A percentile compares a stretch with the other conserved stretches of the same genome.
Evolutionary conservation across 768 basidiomycete genomes (phyloP).

Genomic region (Leccinellum rugosiceps): DNA sequence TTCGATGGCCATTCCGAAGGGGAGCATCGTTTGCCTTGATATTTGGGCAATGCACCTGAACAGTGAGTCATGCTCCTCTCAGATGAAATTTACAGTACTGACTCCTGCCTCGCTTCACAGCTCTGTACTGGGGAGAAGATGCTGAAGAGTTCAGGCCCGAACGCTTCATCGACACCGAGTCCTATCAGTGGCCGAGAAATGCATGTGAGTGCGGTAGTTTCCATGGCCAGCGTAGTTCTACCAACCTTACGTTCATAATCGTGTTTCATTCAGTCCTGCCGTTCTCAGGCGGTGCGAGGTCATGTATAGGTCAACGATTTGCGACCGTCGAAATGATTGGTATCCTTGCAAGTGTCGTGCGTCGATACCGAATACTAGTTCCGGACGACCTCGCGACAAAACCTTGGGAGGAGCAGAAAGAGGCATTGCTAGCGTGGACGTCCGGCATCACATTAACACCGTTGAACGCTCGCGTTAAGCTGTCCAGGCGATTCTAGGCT

Average conservation of each 20-base stretch:
- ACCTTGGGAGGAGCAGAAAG: conserved; percentile 33
- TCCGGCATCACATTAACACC: conserved; percentile 37
- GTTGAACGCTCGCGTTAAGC: conserved; percentile 22
- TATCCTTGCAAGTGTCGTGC: conserved; percentile 42
- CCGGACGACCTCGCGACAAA: conserved; percentile 34
- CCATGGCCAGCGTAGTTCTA: background rate
- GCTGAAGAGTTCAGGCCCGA: conserved; percentile 44
- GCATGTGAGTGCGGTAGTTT: conserved; percentile 12
- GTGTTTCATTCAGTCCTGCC: conserved; percentile 33
- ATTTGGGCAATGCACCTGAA: conserved; percentile 43
- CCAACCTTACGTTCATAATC: background rate
- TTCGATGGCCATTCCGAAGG: conserved; percentile 36
- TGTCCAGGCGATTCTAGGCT: conserved; percentile 17
- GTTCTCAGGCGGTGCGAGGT: conserved; percentile 44
- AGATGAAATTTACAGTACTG: background rate
- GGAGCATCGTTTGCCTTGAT: conserved; percentile 40
- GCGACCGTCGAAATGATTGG: conserved; percentile 41
- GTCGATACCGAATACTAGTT: conserved; percentile 39
- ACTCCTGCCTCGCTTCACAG: conserved; percentile 21
- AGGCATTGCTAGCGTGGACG: conserved; percentile 35
- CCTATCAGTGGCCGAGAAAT: conserved; percentile 30
- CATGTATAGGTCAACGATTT: conserved; percentile 50
- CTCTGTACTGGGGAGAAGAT: conserved; percentile 49
- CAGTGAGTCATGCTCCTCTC: conserved; percentile 31
- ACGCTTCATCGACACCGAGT: conserved; percentile 47